phyloP scores from a whole-genome alignment of 768 basidiomycete genomes.

The Trichaptum fuscoviolaceum region DNA sequence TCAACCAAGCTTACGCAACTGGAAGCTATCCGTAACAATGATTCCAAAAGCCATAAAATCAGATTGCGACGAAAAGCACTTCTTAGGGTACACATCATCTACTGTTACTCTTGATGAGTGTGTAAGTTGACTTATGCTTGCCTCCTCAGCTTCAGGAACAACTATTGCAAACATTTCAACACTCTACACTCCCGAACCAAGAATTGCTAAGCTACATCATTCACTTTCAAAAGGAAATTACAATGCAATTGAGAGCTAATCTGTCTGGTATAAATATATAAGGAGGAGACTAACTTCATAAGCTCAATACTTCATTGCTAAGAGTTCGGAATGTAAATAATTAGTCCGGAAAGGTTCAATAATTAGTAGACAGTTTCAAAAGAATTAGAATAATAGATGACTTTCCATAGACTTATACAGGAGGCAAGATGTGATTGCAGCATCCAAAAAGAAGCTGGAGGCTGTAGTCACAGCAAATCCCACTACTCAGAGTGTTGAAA shows the following conservation, averaged over 20 bases:
- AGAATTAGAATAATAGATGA: too few species aligned
- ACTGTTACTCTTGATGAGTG: not conserved
- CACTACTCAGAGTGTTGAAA: too few species aligned
- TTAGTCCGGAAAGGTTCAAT: too few species aligned
- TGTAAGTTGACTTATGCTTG: not conserved
- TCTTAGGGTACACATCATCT: slow-evolving; percentile 44
- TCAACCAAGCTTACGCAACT: slow-evolving; percentile 53
- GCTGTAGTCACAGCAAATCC: too few species aligned
- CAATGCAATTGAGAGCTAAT: slow-evolving; percentile 16
- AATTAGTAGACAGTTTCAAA: too few species aligned
- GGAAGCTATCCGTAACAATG: slow-evolving; percentile 51
- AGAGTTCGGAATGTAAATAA: too few species aligned
- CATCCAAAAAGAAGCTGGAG: too few species aligned
- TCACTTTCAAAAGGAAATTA: slow-evolving; percentile 66
- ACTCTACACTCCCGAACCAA: slow-evolving; percentile 68
- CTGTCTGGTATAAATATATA: not conserved
- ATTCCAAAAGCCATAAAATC: slow-evolving; percentile 56
- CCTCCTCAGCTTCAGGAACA: slow-evolving; percentile 62
- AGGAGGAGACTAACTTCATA: not conserved
- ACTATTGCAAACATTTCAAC: slow-evolving; percentile 63
- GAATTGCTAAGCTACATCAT: slow-evolving; percentile 63
- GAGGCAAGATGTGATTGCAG: too few species aligned
- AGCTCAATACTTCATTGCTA: too few species aligned
- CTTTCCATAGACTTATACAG: too few species aligned
- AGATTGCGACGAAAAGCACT: slow-evolving; percentile 62